Conservation (phyloP, 768 basidiomycete genomes). For the Cystofilobasidium capitatum region DNA sequence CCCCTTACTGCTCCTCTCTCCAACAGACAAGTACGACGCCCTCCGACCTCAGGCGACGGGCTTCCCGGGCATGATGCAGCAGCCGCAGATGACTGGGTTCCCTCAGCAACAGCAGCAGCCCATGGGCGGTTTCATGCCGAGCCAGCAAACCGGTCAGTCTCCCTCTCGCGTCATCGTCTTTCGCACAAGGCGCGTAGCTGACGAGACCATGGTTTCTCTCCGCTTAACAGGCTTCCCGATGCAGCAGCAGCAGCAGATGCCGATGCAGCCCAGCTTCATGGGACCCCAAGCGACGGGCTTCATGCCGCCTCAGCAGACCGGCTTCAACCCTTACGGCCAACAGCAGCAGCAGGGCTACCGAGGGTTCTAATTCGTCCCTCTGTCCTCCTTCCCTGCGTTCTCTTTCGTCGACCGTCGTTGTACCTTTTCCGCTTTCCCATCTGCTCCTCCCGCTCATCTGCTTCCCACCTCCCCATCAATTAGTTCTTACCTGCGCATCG, state of each 20-base stretch:
- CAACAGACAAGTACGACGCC: conserved; percentile 41
- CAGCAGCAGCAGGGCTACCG: conserved; percentile 26
- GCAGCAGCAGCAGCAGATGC: conserved; percentile 29
- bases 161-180: not conserved
- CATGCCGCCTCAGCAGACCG: conserved; percentile 27
- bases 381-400: no score
- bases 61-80: conserved; percentile 31
- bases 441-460: no score
- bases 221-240: conserved; percentile 13
- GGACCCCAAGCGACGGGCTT: conserved; percentile 34
- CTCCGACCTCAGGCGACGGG: conserved; percentile 37
- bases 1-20: not conserved
- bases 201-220: not conserved
- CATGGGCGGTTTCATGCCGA: conserved; percentile 3
- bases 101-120: conserved; percentile 22
- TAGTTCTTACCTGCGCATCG: no score
- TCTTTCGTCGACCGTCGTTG: no score
- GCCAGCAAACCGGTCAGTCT: conserved; percentile 9
- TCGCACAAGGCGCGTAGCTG: not conserved
- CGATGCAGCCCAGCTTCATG: conserved; percentile 36
- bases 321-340: conserved; percentile 25
- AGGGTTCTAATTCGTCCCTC: conserved; percentile 1
- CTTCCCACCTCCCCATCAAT: no score
- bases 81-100: conserved; percentile 31
- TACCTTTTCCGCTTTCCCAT: no score